Conservation (phyloP, 208 protist species). For the Phytomonas serpens region DNA sequence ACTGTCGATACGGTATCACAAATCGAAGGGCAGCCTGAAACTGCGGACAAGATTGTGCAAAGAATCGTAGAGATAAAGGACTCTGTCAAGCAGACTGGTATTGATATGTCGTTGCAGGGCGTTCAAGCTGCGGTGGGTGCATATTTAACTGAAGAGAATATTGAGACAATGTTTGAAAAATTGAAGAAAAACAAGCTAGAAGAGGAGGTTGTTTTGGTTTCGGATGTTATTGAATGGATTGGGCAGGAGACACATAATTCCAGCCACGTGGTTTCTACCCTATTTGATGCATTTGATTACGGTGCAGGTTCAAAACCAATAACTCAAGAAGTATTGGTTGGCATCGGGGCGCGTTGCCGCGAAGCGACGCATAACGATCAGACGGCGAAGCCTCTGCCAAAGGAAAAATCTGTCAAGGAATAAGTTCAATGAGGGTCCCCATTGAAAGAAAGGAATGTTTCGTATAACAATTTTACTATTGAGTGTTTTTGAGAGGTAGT, state of each 20-base stretch:
- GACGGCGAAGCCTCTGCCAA: conserved; percentile 16
- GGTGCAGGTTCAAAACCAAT: conserved; percentile 74
- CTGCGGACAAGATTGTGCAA: conserved; percentile 62
- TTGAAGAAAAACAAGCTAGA: conserved; percentile 67
- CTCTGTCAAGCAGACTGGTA: conserved; percentile 72
- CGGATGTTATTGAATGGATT: conserved; percentile 79
- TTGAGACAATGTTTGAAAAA: conserved; percentile 72
- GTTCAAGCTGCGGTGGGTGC: conserved; percentile 55
- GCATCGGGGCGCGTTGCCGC: conserved; percentile 80
- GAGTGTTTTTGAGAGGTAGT: no score
- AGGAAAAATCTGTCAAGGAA: conserved; percentile 10
- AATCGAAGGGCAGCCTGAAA: conserved; percentile 44
- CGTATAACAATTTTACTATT: not conserved
- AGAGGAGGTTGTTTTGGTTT: conserved; percentile 67
- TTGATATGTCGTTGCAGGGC: conserved; percentile 60
- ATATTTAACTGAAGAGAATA: conserved; percentile 73
- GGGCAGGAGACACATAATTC: conserved; percentile 80
- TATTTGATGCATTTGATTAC: conserved; percentile 88
- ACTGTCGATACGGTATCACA: conserved; percentile 59
- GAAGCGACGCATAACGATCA: conserved; percentile 16
- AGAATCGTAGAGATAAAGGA: conserved; percentile 71
- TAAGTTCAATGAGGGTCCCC: no score
- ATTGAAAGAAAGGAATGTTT: not conserved
- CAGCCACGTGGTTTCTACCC: conserved; percentile 79
- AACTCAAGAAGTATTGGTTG: conserved; percentile 57